A percentile compares a stretch with the other conserved stretches of the same genome.
Conservation (phyloP, 2,329 filamentous ascomycete genomes). For the Sclerotinia glacialis region DNA sequence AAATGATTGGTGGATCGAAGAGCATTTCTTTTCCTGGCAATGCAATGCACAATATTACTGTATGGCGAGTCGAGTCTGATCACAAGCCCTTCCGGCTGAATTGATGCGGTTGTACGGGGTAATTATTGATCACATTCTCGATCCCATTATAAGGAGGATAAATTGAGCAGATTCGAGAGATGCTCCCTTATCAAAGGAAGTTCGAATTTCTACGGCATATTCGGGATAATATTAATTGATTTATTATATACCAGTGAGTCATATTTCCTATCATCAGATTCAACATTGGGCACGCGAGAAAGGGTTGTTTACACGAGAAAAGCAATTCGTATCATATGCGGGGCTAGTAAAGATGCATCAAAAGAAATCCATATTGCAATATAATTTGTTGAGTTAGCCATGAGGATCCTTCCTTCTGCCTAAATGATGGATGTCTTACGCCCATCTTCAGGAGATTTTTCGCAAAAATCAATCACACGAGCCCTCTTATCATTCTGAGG, state of each 20-base stretch:
- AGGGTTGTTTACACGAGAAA: neutral
- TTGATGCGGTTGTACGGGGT: neutral
- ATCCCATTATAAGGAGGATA: neutral
- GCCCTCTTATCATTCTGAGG: neutral
- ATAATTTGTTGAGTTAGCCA: neutral
- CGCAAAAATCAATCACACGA: constrained; percentile 10
- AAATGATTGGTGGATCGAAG: neutral
- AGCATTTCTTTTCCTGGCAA: neutral
- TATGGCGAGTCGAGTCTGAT: neutral
- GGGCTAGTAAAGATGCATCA: neutral
- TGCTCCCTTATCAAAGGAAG: neutral
- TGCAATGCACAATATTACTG: neutral
- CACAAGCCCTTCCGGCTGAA: neutral
- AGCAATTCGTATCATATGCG: neutral
- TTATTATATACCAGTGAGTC: neutral
- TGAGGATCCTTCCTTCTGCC: neutral
- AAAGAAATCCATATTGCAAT: neutral
- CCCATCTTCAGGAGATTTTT: neutral
- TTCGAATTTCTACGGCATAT: neutral
- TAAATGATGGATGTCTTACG: constrained; percentile 10
- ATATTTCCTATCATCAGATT: no score
- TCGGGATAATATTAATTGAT: neutral
- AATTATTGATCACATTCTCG: neutral
- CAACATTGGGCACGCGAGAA: neutral
- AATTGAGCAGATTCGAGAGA: neutral